phyloP scores from a whole-genome alignment of 2,329 filamentous ascomycete species.

The Daldinia sp. region DNA sequence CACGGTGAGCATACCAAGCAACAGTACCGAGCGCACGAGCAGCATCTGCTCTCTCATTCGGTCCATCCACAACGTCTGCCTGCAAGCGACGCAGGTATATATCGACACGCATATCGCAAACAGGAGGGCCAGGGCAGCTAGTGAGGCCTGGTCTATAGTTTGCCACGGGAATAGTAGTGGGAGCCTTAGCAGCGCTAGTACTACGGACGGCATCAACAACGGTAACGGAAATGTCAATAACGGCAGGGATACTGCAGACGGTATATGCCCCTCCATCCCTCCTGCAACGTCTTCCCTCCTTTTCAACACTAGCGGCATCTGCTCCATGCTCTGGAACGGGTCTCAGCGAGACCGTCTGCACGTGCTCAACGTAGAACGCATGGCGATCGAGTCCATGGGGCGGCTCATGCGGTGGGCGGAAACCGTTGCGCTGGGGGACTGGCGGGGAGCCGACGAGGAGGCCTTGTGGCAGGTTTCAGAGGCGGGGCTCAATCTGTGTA shows the following conservation, averaged over 20 bases:
- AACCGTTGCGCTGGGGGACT: constrained; percentile 40
- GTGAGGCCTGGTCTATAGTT: neutral
- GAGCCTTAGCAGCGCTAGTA: neutral
- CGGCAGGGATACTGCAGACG: neutral
- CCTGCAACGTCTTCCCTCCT: constrained; percentile 41
- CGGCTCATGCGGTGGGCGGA: constrained; percentile 45
- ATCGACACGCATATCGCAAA: constrained; percentile 34
- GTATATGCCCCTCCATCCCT: constrained; percentile 19
- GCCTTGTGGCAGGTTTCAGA: constrained; percentile 24
- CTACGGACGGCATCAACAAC: neutral
- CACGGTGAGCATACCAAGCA: constrained; percentile 24
- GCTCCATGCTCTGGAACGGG: constrained; percentile 45
- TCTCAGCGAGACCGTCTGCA: constrained; percentile 44
- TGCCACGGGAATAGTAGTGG: neutral
- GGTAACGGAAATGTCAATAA: neutral
- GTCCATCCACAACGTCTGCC: constrained; percentile 33
- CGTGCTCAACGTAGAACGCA: constrained; percentile 43
- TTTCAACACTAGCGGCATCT: constrained; percentile 45
- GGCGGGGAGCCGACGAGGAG: constrained; percentile 19
- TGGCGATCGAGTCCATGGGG: constrained; percentile 44
- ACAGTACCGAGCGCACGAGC: constrained; percentile 6
- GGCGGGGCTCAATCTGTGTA: constrained; percentile 39
- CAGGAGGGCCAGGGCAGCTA: constrained; percentile 22
- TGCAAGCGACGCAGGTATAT: constrained; percentile 35
- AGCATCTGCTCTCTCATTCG: constrained; percentile 19